phyloP scores from a whole-genome alignment of 2,329 filamentous ascomycete genomes.

The Botrytis galanthina region DNA sequence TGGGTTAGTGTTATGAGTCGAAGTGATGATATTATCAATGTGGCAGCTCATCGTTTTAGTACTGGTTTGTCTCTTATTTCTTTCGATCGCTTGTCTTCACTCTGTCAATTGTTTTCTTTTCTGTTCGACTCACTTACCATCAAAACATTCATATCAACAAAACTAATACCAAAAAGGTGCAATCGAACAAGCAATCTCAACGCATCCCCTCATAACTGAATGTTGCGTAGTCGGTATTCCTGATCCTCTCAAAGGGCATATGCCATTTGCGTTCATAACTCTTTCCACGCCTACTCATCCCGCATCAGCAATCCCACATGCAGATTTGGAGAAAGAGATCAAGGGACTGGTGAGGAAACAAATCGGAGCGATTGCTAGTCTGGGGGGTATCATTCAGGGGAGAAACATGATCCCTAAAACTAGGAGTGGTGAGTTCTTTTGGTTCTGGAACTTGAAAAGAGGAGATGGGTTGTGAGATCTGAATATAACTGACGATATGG shows the following conservation, averaged over 20 bases:
- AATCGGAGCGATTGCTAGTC: conserved; percentile 81
- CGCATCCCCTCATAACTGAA: conserved; percentile 76
- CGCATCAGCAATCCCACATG: conserved; percentile 49
- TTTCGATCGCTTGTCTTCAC: neutral
- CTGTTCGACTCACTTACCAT: no score
- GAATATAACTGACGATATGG: conserved; percentile 46
- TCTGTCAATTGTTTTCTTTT: neutral
- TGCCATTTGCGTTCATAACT: conserved; percentile 86
- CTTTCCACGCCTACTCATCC: conserved; percentile 53
- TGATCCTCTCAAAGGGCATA: conserved; percentile 81
- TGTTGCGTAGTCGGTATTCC: conserved; percentile 84
- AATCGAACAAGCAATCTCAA: conserved; percentile 87
- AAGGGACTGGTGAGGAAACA: conserved; percentile 71
- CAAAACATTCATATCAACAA: neutral
- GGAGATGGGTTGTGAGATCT: neutral
- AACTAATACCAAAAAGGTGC: conserved; percentile 52
- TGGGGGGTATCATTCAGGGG: conserved; percentile 84
- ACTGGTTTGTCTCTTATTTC: conserved; percentile 59
- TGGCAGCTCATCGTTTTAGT: conserved; percentile 88
- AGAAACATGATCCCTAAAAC: conserved; percentile 90
- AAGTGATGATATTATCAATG: conserved; percentile 86
- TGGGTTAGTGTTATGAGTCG: conserved; percentile 64
- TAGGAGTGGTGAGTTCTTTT: conserved; percentile 40
- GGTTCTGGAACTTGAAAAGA: no score
- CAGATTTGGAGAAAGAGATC: conserved; percentile 56